Evolutionary conservation across 345 rosid genomes (phyloP).

Genomic region (Citropsis articulata): DNA sequence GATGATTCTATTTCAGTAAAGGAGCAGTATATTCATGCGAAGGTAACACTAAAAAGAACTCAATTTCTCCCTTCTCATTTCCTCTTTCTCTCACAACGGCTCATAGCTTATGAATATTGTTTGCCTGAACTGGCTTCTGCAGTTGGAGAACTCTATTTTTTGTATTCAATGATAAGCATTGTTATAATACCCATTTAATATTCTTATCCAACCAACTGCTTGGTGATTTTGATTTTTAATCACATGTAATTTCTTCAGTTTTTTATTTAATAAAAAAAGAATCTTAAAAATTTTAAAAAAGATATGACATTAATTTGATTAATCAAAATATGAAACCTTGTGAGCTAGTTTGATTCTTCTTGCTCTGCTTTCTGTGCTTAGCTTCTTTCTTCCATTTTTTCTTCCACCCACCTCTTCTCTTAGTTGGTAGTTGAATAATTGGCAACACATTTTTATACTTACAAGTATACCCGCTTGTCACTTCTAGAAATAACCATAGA

Average conservation of each 20-base stretch:
- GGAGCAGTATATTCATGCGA: conserved; percentile 76
- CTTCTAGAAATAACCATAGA: background rate
- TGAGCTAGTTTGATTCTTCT: background rate
- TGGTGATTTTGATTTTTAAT: background rate
- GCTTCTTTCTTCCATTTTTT: background rate
- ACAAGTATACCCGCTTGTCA: background rate
- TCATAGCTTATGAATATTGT: background rate
- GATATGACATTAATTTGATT: background rate
- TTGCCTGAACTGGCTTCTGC: background rate
- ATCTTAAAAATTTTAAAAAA: background rate
- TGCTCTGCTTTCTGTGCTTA: background rate
- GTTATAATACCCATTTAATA: background rate
- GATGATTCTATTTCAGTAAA: conserved; percentile 62
- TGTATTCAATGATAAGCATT: background rate
- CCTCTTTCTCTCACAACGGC: background rate
- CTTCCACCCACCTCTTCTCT: background rate
- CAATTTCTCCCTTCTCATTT: background rate
- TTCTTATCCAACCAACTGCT: background rate
- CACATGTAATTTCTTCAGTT: background rate
- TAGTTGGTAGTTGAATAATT: background rate
- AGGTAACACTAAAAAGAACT: conserved; percentile 37
- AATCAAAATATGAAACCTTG: background rate
- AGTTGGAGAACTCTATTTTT: background rate
- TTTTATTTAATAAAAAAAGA: background rate
- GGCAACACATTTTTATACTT: background rate